phyloP scores from a whole-genome alignment of 768 basidiomycete species.

The Psilocybe sp. region DNA sequence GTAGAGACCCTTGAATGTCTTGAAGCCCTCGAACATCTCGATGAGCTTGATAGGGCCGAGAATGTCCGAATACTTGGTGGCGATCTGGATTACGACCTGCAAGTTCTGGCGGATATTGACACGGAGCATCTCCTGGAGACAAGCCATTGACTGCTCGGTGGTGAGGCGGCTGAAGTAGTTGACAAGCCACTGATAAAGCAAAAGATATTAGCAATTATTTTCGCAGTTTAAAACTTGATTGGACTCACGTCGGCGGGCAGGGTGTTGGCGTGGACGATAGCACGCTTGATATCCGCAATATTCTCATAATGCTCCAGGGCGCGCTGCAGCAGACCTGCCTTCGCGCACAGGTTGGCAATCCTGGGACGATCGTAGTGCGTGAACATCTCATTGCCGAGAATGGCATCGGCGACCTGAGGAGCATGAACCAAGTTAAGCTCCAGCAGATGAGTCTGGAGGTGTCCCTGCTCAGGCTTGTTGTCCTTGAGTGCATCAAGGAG shows the following conservation, averaged over 20 bases:
- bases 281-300: constrained; percentile 97
- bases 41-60: constrained; percentile 96
- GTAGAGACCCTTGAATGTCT: constrained; percentile 97
- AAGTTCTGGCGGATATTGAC: constrained; percentile 98
- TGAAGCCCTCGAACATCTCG: constrained; percentile 97
- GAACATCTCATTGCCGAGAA: constrained; percentile 99
- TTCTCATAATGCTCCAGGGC: constrained; percentile 98
- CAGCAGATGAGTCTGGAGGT: constrained; percentile 90
- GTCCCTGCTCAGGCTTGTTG: constrained; percentile 95
- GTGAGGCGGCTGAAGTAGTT: constrained; percentile 96
- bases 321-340: constrained; percentile 92
- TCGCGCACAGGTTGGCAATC: constrained; percentile 97
- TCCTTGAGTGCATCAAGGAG: constrained; percentile 96
- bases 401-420: constrained; percentile 98
- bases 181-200: constrained; percentile 79
- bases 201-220: constrained; percentile 6
- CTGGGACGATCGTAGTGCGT: constrained; percentile 93
- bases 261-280: constrained; percentile 86
- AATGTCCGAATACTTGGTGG: constrained; percentile 98
- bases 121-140: constrained; percentile 94
- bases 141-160: constrained; percentile 95
- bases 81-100: constrained; percentile 94
- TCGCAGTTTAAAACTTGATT: background rate
- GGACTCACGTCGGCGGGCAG: constrained; percentile 76
- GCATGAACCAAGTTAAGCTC: constrained; percentile 99